Evolutionary conservation across 106 monocot genomes (phyloP).

Genomic region (Platanthera zijinensis): DNA sequence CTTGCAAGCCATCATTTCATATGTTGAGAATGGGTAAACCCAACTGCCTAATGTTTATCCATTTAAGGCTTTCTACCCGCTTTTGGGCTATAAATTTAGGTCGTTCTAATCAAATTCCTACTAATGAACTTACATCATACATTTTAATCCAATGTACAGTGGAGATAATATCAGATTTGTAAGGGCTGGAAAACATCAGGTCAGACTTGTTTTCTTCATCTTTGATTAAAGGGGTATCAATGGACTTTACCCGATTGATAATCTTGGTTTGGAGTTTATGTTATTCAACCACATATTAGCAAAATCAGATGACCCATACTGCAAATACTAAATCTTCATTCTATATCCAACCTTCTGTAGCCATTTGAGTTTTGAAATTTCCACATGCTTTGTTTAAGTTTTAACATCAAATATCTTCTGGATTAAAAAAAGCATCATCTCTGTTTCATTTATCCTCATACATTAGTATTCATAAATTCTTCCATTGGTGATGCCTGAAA

Average conservation of each 20-base stretch:
- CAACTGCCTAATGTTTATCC: conserved; percentile 8
- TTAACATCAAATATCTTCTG: not conserved
- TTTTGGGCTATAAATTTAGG: conserved; percentile 7
- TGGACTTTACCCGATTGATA: not conserved
- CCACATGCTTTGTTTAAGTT: not conserved
- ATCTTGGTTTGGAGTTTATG: not conserved
- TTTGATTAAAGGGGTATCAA: not conserved
- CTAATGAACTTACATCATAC: conserved; percentile 1
- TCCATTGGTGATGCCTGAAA: not conserved
- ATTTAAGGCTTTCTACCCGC: conserved; percentile 10
- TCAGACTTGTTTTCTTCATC: conserved; percentile 15
- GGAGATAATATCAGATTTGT: conserved; percentile 85
- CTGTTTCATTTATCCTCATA: not conserved
- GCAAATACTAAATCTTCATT: not conserved
- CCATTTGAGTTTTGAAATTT: not conserved
- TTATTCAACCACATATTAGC: not conserved
- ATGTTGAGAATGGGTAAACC: conserved; percentile 89
- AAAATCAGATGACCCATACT: not conserved
- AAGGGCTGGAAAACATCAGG: conserved; percentile 96
- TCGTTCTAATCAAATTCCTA: not conserved
- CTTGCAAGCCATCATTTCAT: conserved; percentile 96
- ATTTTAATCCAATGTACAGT: conserved; percentile 30
- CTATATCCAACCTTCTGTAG: not conserved
- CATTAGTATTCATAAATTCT: not conserved
- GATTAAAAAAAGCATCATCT: not conserved